Base-by-base conservation (phyloP, 306 rosid genomes). In the Acacia confusa region DNA sequence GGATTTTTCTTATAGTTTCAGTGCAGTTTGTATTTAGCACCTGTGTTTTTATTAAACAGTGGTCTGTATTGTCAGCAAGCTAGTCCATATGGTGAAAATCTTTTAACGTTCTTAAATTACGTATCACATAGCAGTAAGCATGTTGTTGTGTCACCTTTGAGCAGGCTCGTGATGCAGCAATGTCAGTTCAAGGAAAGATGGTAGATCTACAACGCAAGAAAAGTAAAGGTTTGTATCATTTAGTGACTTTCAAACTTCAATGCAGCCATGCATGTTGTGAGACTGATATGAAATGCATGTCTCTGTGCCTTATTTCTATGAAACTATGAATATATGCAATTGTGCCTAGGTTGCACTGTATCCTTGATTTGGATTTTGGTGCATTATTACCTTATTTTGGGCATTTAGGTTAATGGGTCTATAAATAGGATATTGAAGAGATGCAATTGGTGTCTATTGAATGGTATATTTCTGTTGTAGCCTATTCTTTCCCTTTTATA, bases 131-230 rank as follows among this genome's bases (percentile, higher is more conserved):
- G n/a, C 36, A 69, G 13, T 50, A 75, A 67, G 40, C 76, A 10
- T 53, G 47, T 55, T 83, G 52, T 64, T 32, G 20, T 81, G 58
- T 74, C 44, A 71, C 78, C 28, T 77, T 22, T 90, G 89, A 79
- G 83, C 91, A 96, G 99, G 94, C 89, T 72, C 99, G 99, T 72
- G 99, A 96, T 82, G 97, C 97, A 88, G 90, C 92, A 78, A 89
- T 96, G 87, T 89, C 95, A 22, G 84, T 90, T 78, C 98, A 91
- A 83, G 97, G 98, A 70, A 94, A 96, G 91, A 81, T 58, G 79
- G 99, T 96, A 80, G 99, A 96, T 88, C 80, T 79, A 78, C 99
- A 96, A 89, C 99, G 99, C 40, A 96, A 89, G 91, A 96, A 91
- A 86, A 92, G 97, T 82, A 96, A 90, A 94, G 97, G 99, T 95